Evolutionary conservation across 257 asterid species (phyloP), one percentile per base, ranked within the genome.

Genomic region (Datura wrightii): DNA sequence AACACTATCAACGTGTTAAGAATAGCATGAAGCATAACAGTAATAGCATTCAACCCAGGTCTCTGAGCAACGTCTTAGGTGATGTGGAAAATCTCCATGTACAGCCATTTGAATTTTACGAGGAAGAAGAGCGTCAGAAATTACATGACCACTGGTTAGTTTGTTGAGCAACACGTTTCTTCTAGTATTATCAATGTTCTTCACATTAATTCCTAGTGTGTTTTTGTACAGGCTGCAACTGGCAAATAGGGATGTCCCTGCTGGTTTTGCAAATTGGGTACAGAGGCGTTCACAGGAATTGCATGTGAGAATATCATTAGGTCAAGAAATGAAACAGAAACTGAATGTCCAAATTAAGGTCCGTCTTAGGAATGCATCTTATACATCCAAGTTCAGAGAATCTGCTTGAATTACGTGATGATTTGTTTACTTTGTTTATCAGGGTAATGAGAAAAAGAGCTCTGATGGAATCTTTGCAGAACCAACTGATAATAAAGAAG

Each of bases 51-150:
- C 95, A 88, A 87, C 91, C 91, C 6, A 94, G 91, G 87, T 92
- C 93, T 84, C 90, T 96, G 66, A 93, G 90, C 88, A 92, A 89
- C 79, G 97, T 96, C 81, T 88, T 96, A 89, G 99, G 98, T 86
- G 91, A 88, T 87, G 85, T 93, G 80, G 95, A 93, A 58, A 60
- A 88, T 78, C 91, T 93, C 80, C 92, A 90, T 83, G 95, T 95
- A 65, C 98, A 93, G 83, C 99, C 99, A 50, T 94, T 88, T 90
- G 98, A 96, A 91, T 91, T 90, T 56, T 96, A 92, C 79, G 99
- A 93, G 91, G 97, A 96, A 88, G 99, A 96, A 90, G 98, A 94
- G 91, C 85, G 86, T 89, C 94, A 88, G 89, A 96, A 92, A 92
- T 91, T 96, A 90, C 94, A 91, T 83, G 90, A 86, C 18, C 87